These are phyloP conservation scores for Agapanthus africanus DNA, from an alignment of 106 monocot species.

Conservation along the genomic window DNA sequence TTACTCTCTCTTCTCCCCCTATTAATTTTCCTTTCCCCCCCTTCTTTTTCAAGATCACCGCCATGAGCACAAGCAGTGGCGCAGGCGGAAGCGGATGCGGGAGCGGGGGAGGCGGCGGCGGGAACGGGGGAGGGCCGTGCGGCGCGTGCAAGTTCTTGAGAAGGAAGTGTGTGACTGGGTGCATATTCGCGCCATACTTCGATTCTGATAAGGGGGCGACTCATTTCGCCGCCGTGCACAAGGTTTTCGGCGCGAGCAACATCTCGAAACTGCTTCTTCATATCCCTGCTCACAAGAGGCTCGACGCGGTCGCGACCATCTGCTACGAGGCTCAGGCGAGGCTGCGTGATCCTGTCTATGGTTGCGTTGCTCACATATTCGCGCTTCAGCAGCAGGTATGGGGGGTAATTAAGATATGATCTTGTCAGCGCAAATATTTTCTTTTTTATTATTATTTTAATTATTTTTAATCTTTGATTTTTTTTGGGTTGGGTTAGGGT, in stretches of 20 bases:
- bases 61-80: constrained; percentile 30
- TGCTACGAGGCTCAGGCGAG: constrained; percentile 96
- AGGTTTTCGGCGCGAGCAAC: constrained; percentile 98
- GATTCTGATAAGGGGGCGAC: constrained; percentile 91
- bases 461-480: not conserved
- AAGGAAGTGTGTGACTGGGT: constrained; percentile 90
- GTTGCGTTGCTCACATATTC: constrained; percentile 96
- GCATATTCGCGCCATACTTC: constrained; percentile 98
- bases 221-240: constrained; percentile 97
- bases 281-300: constrained; percentile 82
- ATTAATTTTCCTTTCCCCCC: constrained; percentile 1
- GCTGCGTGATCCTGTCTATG: constrained; percentile 86
- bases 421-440: too few species aligned
- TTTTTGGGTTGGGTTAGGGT: not conserved
- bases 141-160: constrained; percentile 97
- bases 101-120: constrained; percentile 16
- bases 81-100: constrained; percentile 10
- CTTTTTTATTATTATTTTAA: too few species aligned
- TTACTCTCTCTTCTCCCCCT: constrained; percentile 3
- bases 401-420: not conserved
- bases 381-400: constrained; percentile 89
- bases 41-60: not conserved
- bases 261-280: constrained; percentile 90
- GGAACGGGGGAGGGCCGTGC: constrained; percentile 68
- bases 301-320: constrained; percentile 93